Evolutionary conservation across 2,329 filamentous ascomycete genomes (phyloP).

Genomic region (Escovopsis sp.): DNA sequence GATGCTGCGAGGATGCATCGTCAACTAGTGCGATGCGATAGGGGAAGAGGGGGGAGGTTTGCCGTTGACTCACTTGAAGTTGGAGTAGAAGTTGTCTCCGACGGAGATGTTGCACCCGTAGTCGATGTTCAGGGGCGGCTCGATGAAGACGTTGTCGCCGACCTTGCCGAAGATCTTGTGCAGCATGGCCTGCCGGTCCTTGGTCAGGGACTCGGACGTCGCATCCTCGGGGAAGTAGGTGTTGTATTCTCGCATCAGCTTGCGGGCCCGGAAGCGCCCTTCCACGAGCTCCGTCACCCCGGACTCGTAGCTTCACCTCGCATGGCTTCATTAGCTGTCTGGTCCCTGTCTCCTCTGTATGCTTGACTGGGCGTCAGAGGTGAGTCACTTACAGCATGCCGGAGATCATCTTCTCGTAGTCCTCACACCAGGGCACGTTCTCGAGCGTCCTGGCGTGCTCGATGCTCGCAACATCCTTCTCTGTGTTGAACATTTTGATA

Average conservation of each 20-base stretch:
- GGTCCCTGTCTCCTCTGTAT: too few relatives aligned
- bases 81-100: slow-evolving; percentile 49
- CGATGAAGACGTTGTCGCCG: slow-evolving; percentile 40
- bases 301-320: slow-evolving; percentile 31
- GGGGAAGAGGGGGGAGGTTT: not conserved
- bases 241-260: slow-evolving; percentile 44
- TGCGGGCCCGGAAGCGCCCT: slow-evolving; percentile 38
- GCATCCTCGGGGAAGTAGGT: slow-evolving; percentile 35
- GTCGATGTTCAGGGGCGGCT: slow-evolving; percentile 47
- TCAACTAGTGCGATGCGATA: too few relatives aligned
- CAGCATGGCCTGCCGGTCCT: slow-evolving; percentile 31
- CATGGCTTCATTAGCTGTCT: not conserved
- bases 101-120: slow-evolving; percentile 52
- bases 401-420: slow-evolving; percentile 51
- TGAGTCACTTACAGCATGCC: slow-evolving; percentile 36
- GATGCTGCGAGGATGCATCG: slow-evolving; percentile 17
- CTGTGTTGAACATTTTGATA: slow-evolving; percentile 13
- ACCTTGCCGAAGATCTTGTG: slow-evolving; percentile 32
- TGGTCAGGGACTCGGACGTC: slow-evolving; percentile 22
- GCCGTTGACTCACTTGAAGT: slow-evolving; percentile 21
- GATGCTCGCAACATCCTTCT: slow-evolving; percentile 28
- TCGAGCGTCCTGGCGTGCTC: slow-evolving; percentile 31
- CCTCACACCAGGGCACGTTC: slow-evolving; percentile 41
- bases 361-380: not conserved
- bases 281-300: slow-evolving; percentile 31